Base-by-base conservation (phyloP, 306 rosid genomes). In the Biancaea sappan region DNA sequence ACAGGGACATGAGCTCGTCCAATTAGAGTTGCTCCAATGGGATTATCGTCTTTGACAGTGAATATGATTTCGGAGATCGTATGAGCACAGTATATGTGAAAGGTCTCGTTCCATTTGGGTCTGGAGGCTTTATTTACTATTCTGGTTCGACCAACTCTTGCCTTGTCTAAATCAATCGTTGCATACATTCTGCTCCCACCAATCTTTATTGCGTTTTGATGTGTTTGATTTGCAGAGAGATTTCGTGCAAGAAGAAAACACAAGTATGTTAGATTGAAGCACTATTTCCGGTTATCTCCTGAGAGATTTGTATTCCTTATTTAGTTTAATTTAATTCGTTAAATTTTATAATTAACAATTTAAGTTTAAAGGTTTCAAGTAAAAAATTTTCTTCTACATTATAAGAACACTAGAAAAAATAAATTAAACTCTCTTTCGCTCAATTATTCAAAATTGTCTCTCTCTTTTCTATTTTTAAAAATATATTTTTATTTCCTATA, bases 1-100 rank as follows among this genome's bases (percentile, higher is more conserved):
- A 82, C 90, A 3, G 90, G 88, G 13, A 91, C 65, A 77, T 87
- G 85, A 18, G 96, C 98, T 78, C 93, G 88, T 63, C 98, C 98
- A 46, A 94, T 77, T 16, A 94, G 84, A 24, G 93, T 90, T 67
- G 97, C 97, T 10, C 91, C 88, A 62, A 87, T 66, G 7, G 81
- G 86, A 67, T 83, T 71, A 18, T 75, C 80, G 57, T 77, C 81
- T 87, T 94, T 90, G 43, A 94, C 71, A 8, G 93, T 90, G 86
- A 94, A 90, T 46, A 91, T 76, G 19, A 91, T 58, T 50, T 87
- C 3, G 19, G 92, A 78, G 63, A 92, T 82, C 22, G 26, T 58
- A 74, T 91, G 96, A 13, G 97, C 98, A 65, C 92, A 87, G 2
- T 90, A 91, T 62, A 91, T 81, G 68, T 69, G 86, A 60, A 91